These are phyloP conservation scores for Eimeria sp. DNA, from an alignment of 169 alveolate species.

Conservation along the genomic window DNA sequence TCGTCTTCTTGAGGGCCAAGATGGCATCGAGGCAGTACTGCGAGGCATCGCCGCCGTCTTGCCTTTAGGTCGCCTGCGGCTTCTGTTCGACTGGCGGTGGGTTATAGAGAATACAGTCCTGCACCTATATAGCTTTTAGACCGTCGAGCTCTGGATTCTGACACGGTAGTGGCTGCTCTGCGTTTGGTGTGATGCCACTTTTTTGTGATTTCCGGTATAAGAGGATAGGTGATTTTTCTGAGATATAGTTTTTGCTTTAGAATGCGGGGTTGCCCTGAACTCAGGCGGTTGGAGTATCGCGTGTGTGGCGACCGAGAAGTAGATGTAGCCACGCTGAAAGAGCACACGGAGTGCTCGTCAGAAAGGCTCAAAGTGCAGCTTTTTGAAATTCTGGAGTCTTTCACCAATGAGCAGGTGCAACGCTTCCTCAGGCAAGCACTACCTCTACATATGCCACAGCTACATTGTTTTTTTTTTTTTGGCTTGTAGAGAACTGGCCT, in stretches of 20 bases:
- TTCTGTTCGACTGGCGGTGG: slow-evolving; percentile 90
- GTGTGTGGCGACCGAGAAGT: slow-evolving; percentile 95
- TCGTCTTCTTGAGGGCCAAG: slow-evolving; percentile 91
- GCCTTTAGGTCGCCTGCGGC: slow-evolving; percentile 94
- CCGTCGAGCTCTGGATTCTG: background rate
- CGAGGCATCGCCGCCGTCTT: slow-evolving; percentile 93
- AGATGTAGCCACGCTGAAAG: slow-evolving; percentile 91
- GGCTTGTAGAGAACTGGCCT: too few species aligned
- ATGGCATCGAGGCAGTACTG: slow-evolving; percentile 89
- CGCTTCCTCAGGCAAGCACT: slow-evolving; percentile 89
- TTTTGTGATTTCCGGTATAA: background rate
- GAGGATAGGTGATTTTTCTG: background rate
- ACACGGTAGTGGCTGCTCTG: background rate
- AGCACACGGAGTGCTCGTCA: slow-evolving; percentile 93
- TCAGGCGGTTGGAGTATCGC: slow-evolving; percentile 91
- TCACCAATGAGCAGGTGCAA: slow-evolving; percentile 93
- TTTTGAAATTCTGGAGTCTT: slow-evolving; percentile 92
- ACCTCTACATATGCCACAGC: background rate
- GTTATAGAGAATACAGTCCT: background rate
- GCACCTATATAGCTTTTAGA: background rate
- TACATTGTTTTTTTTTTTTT: too few species aligned
- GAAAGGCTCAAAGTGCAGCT: slow-evolving; percentile 90
- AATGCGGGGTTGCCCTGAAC: background rate
- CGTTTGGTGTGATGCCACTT: background rate
- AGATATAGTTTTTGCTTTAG: background rate